A percentile compares a stretch with the other conserved stretches of the same genome.
These are phyloP conservation scores for Tricholoma terreum DNA, from an alignment of 768 basidiomycete genomes.

Conservation along the genomic window DNA sequence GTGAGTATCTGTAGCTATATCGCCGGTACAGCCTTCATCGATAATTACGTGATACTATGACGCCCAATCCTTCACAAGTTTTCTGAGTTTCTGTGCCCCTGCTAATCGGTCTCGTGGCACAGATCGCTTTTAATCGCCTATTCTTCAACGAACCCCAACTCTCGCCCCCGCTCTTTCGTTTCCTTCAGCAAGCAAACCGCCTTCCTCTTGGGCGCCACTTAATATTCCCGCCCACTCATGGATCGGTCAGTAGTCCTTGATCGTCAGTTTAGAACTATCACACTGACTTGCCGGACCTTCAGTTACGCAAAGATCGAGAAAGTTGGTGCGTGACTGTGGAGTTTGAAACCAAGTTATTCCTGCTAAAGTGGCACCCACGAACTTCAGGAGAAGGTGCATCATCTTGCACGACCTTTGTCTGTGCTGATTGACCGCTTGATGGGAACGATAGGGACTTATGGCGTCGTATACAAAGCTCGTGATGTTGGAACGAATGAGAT, in stretches of 20 bases:
- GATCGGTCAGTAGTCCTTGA: conserved; percentile 38
- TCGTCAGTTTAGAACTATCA: conserved; percentile 10
- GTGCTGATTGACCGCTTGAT: conserved; percentile 1
- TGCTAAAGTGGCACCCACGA: conserved; percentile 3
- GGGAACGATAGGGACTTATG: conserved; percentile 78
- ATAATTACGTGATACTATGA: conserved; percentile 24
- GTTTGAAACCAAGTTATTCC: conserved; percentile 5
- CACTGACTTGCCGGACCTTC: conserved; percentile 14
- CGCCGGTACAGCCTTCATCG: conserved; percentile 10
- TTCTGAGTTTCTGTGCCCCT: conserved; percentile 3
- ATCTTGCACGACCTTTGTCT: not conserved
- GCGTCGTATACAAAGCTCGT: conserved; percentile 96
- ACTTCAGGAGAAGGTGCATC: conserved; percentile 50
- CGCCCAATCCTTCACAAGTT: conserved; percentile 12
- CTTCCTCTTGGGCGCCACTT: conserved; percentile 1
- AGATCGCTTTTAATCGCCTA: conserved; percentile 14
- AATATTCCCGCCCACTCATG: conserved; percentile 26
- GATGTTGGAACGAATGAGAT: conserved; percentile 76
- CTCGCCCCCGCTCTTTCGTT: conserved; percentile 11
- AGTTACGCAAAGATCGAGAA: conserved; percentile 98
- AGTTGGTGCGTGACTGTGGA: conserved; percentile 70
- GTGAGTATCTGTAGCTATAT: conserved; percentile 8
- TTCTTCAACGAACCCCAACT: conserved; percentile 14
- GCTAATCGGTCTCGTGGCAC: conserved; percentile 1
- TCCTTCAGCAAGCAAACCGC: conserved; percentile 2